Conservation (phyloP, 2,329 filamentous ascomycete species). For the Didymella segeticola region DNA sequence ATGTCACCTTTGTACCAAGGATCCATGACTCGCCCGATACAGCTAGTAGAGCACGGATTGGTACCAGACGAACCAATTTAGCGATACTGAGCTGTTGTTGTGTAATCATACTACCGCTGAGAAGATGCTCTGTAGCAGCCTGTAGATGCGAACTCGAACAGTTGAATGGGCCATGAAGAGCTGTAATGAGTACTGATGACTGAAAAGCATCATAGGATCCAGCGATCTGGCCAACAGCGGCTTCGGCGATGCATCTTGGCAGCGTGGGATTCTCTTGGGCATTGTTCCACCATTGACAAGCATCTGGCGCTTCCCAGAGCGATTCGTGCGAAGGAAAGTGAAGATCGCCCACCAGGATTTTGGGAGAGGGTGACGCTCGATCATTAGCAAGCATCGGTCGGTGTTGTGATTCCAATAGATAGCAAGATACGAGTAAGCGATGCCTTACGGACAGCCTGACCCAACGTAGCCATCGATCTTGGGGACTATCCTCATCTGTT, state of each 20-base stretch:
- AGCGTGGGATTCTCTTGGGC: constrained; percentile 27
- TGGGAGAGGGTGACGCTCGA: constrained; percentile 20
- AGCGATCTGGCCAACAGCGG: constrained; percentile 16
- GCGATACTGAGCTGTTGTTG: constrained; percentile 44
- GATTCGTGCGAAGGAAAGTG: constrained; percentile 45
- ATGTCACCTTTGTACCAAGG: constrained; percentile 51
- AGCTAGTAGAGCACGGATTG: constrained; percentile 52
- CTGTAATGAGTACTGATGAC: constrained; percentile 47
- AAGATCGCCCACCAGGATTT: constrained; percentile 40
- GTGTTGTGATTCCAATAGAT: constrained; percentile 52
- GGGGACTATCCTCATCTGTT: constrained; percentile 29
- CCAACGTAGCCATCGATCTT: constrained; percentile 45
- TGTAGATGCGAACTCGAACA: constrained; percentile 21
- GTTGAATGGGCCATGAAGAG: constrained; percentile 34
- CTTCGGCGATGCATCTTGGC: constrained; percentile 36
- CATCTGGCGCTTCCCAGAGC: constrained; percentile 47
- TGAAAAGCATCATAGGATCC: constrained; percentile 42
- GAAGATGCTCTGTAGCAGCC: constrained; percentile 31
- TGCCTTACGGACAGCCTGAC: constrained; percentile 39
- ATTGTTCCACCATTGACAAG: constrained; percentile 32
- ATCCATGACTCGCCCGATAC: constrained; percentile 56
- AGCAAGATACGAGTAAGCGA: constrained; percentile 52
- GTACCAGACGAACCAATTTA: constrained; percentile 48
- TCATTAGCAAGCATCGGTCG: constrained; percentile 38
- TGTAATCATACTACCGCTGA: constrained; percentile 31